Evolutionary conservation across 2,329 filamentous ascomycete species (phyloP).

Genomic region (Akanthomyces muscarius): DNA sequence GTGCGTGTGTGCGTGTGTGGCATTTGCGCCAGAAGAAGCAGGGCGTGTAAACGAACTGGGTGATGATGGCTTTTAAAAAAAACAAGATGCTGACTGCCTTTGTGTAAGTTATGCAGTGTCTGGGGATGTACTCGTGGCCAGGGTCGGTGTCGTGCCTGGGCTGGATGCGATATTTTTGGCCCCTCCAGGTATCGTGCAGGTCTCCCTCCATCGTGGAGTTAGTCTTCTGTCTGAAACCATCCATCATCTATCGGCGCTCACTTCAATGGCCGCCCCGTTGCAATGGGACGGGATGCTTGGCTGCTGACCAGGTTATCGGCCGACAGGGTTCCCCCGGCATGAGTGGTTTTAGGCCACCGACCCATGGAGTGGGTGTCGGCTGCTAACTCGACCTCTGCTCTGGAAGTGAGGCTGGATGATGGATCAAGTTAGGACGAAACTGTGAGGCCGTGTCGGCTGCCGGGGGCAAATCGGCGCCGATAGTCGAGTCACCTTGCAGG

Average conservation of each 20-base stretch:
- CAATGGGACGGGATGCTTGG: too few species aligned
- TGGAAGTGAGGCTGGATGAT: background rate
- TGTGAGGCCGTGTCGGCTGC: background rate
- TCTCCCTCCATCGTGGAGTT: background rate
- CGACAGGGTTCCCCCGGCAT: background rate
- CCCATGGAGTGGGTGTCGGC: background rate
- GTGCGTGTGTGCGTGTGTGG: background rate
- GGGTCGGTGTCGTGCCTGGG: background rate
- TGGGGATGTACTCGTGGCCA: background rate
- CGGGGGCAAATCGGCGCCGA: conserved; percentile 10
- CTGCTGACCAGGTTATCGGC: background rate
- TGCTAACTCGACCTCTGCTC: too few species aligned
- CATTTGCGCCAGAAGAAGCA: background rate
- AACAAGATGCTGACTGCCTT: conserved; percentile 1
- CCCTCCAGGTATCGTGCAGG: conserved; percentile 2
- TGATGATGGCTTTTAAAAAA: background rate
- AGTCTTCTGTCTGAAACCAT: too few species aligned
- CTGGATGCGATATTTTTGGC: conserved; percentile 9
- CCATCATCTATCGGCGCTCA: background rate
- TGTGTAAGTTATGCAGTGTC: background rate
- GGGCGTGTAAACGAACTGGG: background rate
- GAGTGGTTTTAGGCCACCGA: too few species aligned
- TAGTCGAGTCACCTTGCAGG: background rate
- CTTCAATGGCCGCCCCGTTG: conserved; percentile 9
- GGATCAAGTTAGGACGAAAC: background rate